Evolutionary conservation across 352 stramenopile species (phyloP).

Genomic region (Phytophthora hibernalis): DNA sequence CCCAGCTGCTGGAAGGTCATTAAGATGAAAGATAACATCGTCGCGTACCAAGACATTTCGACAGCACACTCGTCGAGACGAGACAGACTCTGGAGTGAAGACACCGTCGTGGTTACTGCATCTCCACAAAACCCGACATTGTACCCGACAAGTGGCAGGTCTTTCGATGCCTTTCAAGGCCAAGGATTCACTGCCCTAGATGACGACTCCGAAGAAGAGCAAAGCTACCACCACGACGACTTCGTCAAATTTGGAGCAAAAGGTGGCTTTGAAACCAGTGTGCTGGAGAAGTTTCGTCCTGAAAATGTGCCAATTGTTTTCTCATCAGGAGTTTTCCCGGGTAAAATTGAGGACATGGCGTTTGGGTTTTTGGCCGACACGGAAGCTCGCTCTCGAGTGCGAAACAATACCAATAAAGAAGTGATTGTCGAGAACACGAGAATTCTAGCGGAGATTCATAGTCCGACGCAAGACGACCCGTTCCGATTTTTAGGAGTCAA

Average conservation of each 20-base stretch:
- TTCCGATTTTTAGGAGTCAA: conserved; percentile 61
- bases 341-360: conserved; percentile 53
- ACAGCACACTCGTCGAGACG: conserved; percentile 14
- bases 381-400: conserved; percentile 27
- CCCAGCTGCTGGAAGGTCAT: conserved; percentile 55
- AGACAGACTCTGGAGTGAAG: conserved; percentile 45
- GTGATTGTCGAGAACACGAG: conserved; percentile 26
- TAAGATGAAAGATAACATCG: conserved; percentile 55
- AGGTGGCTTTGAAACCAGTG: conserved; percentile 31
- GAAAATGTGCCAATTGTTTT: conserved; percentile 43
- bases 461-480: conserved; percentile 37
- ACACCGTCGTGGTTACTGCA: conserved; percentile 37
- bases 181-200: conserved; percentile 22
- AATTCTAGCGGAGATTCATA: conserved; percentile 32
- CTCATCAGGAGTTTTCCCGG: conserved; percentile 37
- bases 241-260: conserved; percentile 42
- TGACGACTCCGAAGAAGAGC: conserved; percentile 32
- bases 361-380: conserved; percentile 48
- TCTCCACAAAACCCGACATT: conserved; percentile 37
- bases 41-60: conserved; percentile 52
- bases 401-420: conserved; percentile 34
- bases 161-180: conserved; percentile 15
- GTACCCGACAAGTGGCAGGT: conserved; percentile 26
- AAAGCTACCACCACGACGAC: conserved; percentile 27
- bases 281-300: conserved; percentile 43